phyloP scores from a whole-genome alignment of 2,329 filamentous ascomycete genomes.

The Fusarium abutilonis region DNA sequence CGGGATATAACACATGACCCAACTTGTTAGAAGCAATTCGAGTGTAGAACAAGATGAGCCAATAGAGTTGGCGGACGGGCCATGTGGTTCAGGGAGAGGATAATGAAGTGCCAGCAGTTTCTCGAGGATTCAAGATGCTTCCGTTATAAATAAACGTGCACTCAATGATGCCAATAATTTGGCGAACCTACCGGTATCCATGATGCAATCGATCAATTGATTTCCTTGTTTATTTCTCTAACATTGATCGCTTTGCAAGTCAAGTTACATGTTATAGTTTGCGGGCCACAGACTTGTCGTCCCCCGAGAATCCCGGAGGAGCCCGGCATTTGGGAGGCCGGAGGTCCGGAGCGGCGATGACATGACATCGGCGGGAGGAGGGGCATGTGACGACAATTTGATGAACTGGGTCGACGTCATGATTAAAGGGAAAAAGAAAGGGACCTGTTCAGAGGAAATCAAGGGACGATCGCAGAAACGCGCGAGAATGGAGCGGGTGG shows the following conservation, averaged over 20 bases:
- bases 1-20: too few species aligned
- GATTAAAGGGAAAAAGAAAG: slow-evolving; percentile 2
- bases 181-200: slow-evolving; percentile 20
- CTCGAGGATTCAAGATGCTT: not conserved
- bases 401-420: slow-evolving; percentile 27
- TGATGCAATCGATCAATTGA: slow-evolving; percentile 13
- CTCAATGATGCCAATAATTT: slow-evolving; percentile 22
- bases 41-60: slow-evolving; percentile 21
- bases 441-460: slow-evolving; percentile 14
- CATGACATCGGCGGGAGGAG: slow-evolving; percentile 22
- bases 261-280: not conserved
- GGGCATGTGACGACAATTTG: slow-evolving; percentile 11
- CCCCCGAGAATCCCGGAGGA: slow-evolving; percentile 10
- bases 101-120: slow-evolving; percentile 14
- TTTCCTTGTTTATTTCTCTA: not conserved
- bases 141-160: slow-evolving; percentile 10
- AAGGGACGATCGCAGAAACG: slow-evolving; percentile 34
- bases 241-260: slow-evolving; percentile 4
- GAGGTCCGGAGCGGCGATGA: slow-evolving; percentile 30
- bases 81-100: slow-evolving; percentile 44
- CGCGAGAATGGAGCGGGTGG: slow-evolving; percentile 38
- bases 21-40: slow-evolving; percentile 1
- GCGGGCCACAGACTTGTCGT: too few species aligned
- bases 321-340: slow-evolving; percentile 27
- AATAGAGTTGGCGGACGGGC: slow-evolving; percentile 33